Conservation (phyloP, 345 rosid species). For the Streptanthus diversifolius region DNA sequence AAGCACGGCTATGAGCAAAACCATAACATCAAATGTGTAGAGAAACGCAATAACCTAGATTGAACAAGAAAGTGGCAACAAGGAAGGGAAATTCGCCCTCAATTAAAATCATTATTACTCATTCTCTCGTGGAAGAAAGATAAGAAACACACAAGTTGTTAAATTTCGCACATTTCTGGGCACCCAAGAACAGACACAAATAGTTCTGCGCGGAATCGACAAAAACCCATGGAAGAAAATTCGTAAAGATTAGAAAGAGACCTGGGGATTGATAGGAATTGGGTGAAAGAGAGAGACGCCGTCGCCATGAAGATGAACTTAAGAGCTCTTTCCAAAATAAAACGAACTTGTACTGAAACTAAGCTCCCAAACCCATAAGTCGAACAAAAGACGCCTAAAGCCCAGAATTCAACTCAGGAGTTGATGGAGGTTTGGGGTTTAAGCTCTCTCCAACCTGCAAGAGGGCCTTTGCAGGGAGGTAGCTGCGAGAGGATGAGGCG, state of each 20-base stretch:
- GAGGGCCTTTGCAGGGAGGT: slow-evolving; percentile 16
- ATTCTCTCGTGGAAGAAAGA: not conserved
- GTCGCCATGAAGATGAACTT: slow-evolving; percentile 54
- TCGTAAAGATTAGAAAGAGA: not conserved
- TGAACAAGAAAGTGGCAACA: slow-evolving; percentile 2
- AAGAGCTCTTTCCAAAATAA: not conserved
- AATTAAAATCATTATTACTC: not conserved
- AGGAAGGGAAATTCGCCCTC: not conserved
- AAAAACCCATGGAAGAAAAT: not conserved
- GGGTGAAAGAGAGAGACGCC: slow-evolving; percentile 65
- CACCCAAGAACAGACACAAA: not conserved
- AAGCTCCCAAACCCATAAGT: slow-evolving; percentile 26
- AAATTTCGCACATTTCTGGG: slow-evolving; percentile 5
- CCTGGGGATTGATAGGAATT: slow-evolving; percentile 64
- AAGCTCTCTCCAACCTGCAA: slow-evolving; percentile 20
- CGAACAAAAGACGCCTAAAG: not conserved
- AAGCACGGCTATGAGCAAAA: slow-evolving; percentile 15
- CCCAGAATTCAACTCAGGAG: not conserved
- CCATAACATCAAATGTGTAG: not conserved
- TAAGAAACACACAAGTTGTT: not conserved
- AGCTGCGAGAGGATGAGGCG: slow-evolving; percentile 33
- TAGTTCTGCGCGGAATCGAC: not conserved
- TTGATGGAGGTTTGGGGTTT: slow-evolving; percentile 29
- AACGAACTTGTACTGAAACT: not conserved
- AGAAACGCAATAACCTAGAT: not conserved